phyloP scores from a whole-genome alignment of 2,329 filamentous ascomycete species.

The Curvularia sp. region DNA sequence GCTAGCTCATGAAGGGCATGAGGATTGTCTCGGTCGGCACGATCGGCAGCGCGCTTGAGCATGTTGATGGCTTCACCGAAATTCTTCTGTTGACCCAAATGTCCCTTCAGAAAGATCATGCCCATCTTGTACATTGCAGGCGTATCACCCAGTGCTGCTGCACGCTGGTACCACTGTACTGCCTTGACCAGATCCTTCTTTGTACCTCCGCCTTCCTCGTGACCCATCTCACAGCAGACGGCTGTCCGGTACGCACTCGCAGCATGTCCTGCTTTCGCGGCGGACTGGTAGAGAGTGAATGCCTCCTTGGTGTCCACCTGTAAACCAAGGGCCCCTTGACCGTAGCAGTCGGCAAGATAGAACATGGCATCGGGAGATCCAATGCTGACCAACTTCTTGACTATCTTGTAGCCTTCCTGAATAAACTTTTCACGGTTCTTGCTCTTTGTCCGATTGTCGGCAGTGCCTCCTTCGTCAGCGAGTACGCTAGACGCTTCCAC shows the following conservation, averaged over 20 bases:
- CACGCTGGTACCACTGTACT: conserved; percentile 97
- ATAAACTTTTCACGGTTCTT: conserved; percentile 82
- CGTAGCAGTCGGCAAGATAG: conserved; percentile 87
- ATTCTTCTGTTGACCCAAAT: conserved; percentile 86
- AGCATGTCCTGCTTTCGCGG: conserved; percentile 86
- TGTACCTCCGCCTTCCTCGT: conserved; percentile 92
- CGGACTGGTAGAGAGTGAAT: conserved; percentile 90
- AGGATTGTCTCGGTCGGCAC: conserved; percentile 87
- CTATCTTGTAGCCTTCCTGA: conserved; percentile 83
- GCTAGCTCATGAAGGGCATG: conserved; percentile 91
- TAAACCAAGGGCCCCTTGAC: conserved; percentile 78
- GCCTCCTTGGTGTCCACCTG: conserved; percentile 89
- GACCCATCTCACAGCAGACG: conserved; percentile 95
- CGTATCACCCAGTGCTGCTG: conserved; percentile 86
- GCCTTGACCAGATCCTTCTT: conserved; percentile 90
- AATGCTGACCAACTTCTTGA: conserved; percentile 82
- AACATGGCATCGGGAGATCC: conserved; percentile 91
- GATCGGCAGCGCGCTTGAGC: conserved; percentile 91
- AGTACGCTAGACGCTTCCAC: conserved; percentile 84
- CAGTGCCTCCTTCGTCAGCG: conserved; percentile 75
- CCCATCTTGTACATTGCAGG: conserved; percentile 99
- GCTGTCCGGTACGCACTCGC: conserved; percentile 92
- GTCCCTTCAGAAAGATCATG: conserved; percentile 91
- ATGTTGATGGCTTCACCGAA: conserved; percentile 86
- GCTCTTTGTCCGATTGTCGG: conserved; percentile 68